These are phyloP conservation scores for Penicillium cinerascens DNA, from an alignment of 495 filamentous ascomycete species.

Conservation along the genomic window DNA sequence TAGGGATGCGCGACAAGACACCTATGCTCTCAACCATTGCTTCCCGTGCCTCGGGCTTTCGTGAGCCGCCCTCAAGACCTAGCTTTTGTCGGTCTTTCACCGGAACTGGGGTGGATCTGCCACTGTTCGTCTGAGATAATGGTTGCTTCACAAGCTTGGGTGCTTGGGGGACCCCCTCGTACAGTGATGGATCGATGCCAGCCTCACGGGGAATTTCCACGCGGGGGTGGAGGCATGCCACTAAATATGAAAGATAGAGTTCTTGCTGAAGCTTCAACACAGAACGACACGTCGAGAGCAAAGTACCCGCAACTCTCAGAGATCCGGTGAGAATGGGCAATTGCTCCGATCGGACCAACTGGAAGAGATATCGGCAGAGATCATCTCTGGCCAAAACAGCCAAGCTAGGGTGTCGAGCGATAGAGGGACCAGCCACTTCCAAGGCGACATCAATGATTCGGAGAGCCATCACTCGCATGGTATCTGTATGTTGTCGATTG, in stretches of 20 bases:
- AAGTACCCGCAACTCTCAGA: conserved; percentile 82
- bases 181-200: conserved; percentile 86
- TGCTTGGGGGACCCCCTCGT: conserved; percentile 87
- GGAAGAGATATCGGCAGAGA: conserved; percentile 91
- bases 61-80: conserved; percentile 85
- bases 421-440: conserved; percentile 93
- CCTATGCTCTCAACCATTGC: conserved; percentile 98
- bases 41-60: conserved; percentile 91
- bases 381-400: conserved; percentile 88
- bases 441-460: conserved; percentile 96
- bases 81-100: conserved; percentile 92
- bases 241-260: conserved; percentile 89
- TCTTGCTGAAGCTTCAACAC: conserved; percentile 97
- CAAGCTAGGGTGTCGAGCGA: conserved; percentile 87
- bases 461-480: conserved; percentile 94
- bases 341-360: conserved; percentile 93
- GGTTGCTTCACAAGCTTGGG: conserved; percentile 81
- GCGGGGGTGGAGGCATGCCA: conserved; percentile 87
- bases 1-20: conserved; percentile 84
- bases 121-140: conserved; percentile 74
- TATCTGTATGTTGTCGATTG: conserved; percentile 85
- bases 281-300: conserved; percentile 86
- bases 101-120: conserved; percentile 85
- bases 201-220: conserved; percentile 89
- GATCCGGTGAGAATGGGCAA: conserved; percentile 90